Evolutionary conservation across 2,329 filamentous ascomycete genomes (phyloP).

Genomic region (Aureobasidium zeae): DNA sequence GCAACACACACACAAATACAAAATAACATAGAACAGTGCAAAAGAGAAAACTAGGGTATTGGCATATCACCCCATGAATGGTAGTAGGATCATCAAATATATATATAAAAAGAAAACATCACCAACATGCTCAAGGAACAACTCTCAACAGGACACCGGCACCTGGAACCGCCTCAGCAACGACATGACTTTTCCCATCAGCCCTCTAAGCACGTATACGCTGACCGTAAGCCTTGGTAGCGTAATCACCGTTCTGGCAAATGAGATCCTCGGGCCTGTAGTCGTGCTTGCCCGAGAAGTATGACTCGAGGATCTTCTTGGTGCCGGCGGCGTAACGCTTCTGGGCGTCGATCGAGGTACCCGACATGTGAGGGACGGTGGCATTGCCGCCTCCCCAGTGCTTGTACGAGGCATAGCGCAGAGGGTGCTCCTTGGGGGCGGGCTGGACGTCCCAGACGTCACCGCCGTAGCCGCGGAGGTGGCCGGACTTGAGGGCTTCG

Average conservation of each 20-base stretch:
- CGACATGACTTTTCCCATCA: neutral
- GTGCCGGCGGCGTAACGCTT: slow-evolving; percentile 52
- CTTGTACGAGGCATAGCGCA: slow-evolving; percentile 78
- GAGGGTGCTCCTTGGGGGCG: slow-evolving; percentile 82
- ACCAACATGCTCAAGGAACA: slow-evolving; percentile 8
- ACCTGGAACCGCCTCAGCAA: slow-evolving; percentile 9
- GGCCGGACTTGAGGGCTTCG: slow-evolving; percentile 80
- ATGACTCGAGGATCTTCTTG: slow-evolving; percentile 85
- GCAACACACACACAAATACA: too few relatives aligned
- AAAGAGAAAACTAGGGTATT: too few relatives aligned
- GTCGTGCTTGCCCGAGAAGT: slow-evolving; percentile 78
- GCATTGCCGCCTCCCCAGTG: slow-evolving; percentile 95
- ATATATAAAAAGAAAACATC: too few relatives aligned
- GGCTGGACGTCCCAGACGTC: slow-evolving; percentile 98
- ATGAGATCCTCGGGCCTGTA: slow-evolving; percentile 89
- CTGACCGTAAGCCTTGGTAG: slow-evolving; percentile 87
- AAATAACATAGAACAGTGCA: too few relatives aligned
- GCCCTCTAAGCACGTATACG: slow-evolving; percentile 32
- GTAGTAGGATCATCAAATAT: too few relatives aligned
- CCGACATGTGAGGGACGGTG: slow-evolving; percentile 98
- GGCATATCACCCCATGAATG: too few relatives aligned
- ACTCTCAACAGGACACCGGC: slow-evolving; percentile 7
- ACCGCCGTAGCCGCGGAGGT: slow-evolving; percentile 80
- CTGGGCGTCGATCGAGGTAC: slow-evolving; percentile 97
- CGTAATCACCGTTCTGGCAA: slow-evolving; percentile 81